These are phyloP conservation scores for Leccinellum albellum DNA, from an alignment of 768 basidiomycete genomes.

Conservation along the genomic window DNA sequence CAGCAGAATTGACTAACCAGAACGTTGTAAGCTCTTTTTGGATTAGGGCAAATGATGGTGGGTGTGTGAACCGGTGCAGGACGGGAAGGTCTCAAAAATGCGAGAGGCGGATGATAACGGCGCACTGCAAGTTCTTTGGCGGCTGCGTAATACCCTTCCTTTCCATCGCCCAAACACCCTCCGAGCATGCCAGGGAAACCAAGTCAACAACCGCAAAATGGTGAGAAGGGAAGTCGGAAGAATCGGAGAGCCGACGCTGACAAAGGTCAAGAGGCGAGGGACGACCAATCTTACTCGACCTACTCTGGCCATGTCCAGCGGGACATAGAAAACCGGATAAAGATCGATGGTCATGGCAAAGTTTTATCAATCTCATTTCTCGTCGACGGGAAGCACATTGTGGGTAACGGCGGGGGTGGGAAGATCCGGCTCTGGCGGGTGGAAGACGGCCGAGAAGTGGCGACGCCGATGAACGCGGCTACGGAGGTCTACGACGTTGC, in stretches of 20 bases:
- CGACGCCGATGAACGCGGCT: neutral
- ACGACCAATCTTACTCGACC: neutral
- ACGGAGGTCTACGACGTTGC: neutral
- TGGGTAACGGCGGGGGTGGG: neutral
- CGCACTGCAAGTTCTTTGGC: neutral
- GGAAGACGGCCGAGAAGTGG: neutral
- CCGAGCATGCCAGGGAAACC: neutral
- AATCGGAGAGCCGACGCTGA: neutral
- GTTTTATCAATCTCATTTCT: neutral
- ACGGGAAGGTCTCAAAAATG: neutral
- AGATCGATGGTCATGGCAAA: neutral
- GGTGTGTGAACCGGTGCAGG: neutral
- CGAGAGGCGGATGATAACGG: neutral
- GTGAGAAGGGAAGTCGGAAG: neutral
- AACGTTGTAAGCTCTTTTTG: neutral
- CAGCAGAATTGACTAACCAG: neutral
- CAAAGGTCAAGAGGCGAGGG: neutral
- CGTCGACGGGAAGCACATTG: neutral
- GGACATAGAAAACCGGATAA: neutral
- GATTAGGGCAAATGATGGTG: neutral
- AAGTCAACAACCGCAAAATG: neutral
- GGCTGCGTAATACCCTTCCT: neutral
- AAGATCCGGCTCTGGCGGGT: neutral
- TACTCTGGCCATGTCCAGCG: neutral
- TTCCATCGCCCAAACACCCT: neutral